phyloP scores from a whole-genome alignment of 371 early-diverging fungal genomes.

The Quaeritorhiza haematococci region DNA sequence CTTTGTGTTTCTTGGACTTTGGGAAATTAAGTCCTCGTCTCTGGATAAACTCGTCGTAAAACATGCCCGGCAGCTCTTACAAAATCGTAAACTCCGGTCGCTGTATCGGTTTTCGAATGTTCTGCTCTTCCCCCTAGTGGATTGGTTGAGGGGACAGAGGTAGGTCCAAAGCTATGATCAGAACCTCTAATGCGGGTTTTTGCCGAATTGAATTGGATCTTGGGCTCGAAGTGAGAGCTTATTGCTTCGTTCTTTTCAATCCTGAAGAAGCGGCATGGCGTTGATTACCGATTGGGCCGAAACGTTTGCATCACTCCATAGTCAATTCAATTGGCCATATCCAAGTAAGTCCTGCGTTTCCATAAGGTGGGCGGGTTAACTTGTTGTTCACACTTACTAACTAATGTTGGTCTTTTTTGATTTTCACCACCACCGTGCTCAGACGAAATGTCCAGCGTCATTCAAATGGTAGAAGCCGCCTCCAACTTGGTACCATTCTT shows the following conservation, averaged over 20 bases:
- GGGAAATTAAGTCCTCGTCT: neutral
- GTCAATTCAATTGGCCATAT: constrained; percentile 29
- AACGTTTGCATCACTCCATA: constrained; percentile 23
- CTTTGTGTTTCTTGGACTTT: neutral
- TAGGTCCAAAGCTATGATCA: constrained; percentile 2
- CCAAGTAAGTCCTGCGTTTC: constrained; percentile 18
- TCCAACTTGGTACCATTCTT: neutral
- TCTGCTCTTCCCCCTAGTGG: constrained; percentile 23
- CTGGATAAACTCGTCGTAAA: constrained; percentile 23
- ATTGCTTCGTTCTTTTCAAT: neutral
- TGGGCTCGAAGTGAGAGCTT: neutral
- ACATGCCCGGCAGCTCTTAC: constrained; percentile 27
- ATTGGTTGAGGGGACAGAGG: constrained; percentile 29
- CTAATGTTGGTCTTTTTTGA: neutral
- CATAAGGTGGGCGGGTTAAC: neutral
- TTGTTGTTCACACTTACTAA: neutral
- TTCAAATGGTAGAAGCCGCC: neutral
- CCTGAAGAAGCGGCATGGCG: constrained; percentile 15
- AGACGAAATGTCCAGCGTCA: neutral
- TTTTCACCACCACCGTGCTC: neutral
- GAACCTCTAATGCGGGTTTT: neutral
- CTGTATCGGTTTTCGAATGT: constrained; percentile 22
- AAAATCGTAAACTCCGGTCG: constrained; percentile 12
- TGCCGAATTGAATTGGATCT: neutral
- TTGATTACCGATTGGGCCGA: constrained; percentile 17